phyloP scores from a whole-genome alignment of 352 stramenopile genomes.

The Pythium catenulatum region DNA sequence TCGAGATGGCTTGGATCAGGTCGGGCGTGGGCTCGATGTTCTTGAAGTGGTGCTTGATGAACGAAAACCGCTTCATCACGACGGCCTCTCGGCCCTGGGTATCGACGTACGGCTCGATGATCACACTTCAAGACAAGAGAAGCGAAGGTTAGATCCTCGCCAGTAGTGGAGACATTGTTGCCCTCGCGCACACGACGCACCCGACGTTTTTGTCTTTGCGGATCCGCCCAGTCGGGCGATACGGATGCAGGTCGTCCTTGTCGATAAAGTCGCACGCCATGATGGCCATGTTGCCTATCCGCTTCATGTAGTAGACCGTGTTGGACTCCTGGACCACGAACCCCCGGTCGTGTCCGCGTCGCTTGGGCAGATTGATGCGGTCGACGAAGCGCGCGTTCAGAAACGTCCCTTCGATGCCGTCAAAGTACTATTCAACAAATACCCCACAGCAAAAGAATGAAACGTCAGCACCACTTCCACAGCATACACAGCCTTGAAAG shows the following conservation, averaged over 20 bases:
- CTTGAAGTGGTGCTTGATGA: slow-evolving; percentile 81
- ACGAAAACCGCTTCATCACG: slow-evolving; percentile 84
- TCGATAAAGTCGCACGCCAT: slow-evolving; percentile 75
- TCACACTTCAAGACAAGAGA: background rate
- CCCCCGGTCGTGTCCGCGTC: slow-evolving; percentile 55
- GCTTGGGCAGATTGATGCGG: slow-evolving; percentile 74
- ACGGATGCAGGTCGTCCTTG: slow-evolving; percentile 73
- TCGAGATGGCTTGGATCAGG: slow-evolving; percentile 80
- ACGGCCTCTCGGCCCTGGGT: slow-evolving; percentile 65
- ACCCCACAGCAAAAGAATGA: background rate
- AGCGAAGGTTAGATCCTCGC: no score
- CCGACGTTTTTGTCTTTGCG: slow-evolving; percentile 80
- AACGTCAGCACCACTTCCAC: background rate
- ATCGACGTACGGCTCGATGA: slow-evolving; percentile 68
- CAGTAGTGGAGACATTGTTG: no score
- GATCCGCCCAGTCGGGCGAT: slow-evolving; percentile 63
- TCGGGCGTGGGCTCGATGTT: slow-evolving; percentile 66
- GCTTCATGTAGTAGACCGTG: slow-evolving; percentile 76
- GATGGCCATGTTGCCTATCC: slow-evolving; percentile 65
- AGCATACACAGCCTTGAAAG: background rate
- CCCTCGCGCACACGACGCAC: no score
- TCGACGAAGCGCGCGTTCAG: slow-evolving; percentile 80
- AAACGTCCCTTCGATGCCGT: slow-evolving; percentile 74
- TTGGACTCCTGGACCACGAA: slow-evolving; percentile 85
- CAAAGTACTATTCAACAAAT: slow-evolving; percentile 83